Conservation (phyloP, 768 basidiomycete genomes). For the Leccinum incarnatum region DNA sequence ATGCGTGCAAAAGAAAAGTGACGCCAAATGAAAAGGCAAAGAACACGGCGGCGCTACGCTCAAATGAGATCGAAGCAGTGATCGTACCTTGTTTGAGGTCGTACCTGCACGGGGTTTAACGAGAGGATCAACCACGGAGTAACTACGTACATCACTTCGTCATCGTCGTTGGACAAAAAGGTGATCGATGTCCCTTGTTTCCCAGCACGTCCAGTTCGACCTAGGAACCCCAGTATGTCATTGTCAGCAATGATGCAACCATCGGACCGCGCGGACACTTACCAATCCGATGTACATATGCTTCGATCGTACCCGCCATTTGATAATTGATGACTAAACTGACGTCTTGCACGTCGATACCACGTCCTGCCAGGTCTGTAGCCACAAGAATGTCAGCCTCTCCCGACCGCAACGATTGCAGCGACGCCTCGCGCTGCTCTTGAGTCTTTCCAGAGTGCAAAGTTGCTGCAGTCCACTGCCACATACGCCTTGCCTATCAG, state of each 20-base stretch:
- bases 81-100: constrained; percentile 86
- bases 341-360: constrained; percentile 98
- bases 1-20: constrained; percentile 1
- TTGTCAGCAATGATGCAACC: constrained; percentile 1
- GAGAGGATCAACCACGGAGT: background rate
- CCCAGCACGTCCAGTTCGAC: constrained; percentile 96
- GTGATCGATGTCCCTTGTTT: constrained; percentile 93
- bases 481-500: constrained; percentile 4
- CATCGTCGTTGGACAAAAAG: constrained; percentile 93
- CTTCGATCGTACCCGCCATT: constrained; percentile 96
- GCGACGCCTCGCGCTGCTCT: constrained; percentile 91
- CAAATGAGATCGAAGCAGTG: background rate
- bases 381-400: constrained; percentile 90
- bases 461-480: constrained; percentile 85
- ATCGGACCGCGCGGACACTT: background rate
- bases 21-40: background rate
- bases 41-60: background rate
- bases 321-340: constrained; percentile 96
- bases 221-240: constrained; percentile 37
- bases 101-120: constrained; percentile 55
- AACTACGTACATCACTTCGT: constrained; percentile 86
- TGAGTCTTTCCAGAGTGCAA: constrained; percentile 98
- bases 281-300: constrained; percentile 98
- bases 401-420: constrained; percentile 83
- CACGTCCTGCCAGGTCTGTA: constrained; percentile 96